A percentile compares a stretch with the other conserved stretches of the same genome.
phyloP scores from a whole-genome alignment of 352 stramenopile species.

The Pilasporangium apinafurcum region DNA sequence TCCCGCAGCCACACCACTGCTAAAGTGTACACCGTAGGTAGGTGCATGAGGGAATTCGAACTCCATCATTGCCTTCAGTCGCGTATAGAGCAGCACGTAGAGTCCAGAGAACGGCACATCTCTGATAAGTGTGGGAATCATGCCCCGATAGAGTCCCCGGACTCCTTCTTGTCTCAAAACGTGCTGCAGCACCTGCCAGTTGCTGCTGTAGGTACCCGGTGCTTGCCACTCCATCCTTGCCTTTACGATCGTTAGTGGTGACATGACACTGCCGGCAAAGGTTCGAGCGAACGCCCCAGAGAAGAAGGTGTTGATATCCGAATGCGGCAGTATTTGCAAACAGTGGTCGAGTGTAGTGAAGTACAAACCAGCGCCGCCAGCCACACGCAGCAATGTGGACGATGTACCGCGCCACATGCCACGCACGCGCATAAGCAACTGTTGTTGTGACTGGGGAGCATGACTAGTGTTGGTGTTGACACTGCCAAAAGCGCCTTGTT shows the following conservation, averaged over 20 bases:
- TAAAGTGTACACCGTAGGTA: constrained; percentile 66
- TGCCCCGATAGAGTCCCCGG: constrained; percentile 77
- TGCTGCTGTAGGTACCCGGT: constrained; percentile 50
- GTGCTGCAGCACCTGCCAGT: constrained; percentile 54
- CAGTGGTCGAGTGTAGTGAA: constrained; percentile 76
- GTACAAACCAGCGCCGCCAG: constrained; percentile 78
- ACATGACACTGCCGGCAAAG: constrained; percentile 75
- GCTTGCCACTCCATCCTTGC: constrained; percentile 81
- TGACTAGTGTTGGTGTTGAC: constrained; percentile 2
- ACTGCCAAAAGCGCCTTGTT: constrained; percentile 70
- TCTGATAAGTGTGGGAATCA: constrained; percentile 77
- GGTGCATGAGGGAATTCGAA: constrained; percentile 34
- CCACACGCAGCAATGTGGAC: constrained; percentile 73
- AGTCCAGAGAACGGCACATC: constrained; percentile 87
- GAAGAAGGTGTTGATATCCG: constrained; percentile 72
- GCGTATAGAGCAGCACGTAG: constrained; percentile 85
- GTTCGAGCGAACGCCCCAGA: constrained; percentile 80
- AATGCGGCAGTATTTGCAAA: constrained; percentile 37
- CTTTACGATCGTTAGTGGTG: constrained; percentile 84
- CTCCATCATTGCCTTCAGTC: constrained; percentile 40
- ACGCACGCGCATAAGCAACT: constrained; percentile 25
- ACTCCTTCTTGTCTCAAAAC: constrained; percentile 65
- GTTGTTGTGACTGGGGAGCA: background rate
- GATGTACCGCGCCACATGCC: constrained; percentile 82
- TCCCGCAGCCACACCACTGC: constrained; percentile 68